A percentile compares a stretch with the other conserved stretches of the same genome.
Conservation (phyloP, 2,329 filamentous ascomycete species). For the Fusarium longipes region DNA sequence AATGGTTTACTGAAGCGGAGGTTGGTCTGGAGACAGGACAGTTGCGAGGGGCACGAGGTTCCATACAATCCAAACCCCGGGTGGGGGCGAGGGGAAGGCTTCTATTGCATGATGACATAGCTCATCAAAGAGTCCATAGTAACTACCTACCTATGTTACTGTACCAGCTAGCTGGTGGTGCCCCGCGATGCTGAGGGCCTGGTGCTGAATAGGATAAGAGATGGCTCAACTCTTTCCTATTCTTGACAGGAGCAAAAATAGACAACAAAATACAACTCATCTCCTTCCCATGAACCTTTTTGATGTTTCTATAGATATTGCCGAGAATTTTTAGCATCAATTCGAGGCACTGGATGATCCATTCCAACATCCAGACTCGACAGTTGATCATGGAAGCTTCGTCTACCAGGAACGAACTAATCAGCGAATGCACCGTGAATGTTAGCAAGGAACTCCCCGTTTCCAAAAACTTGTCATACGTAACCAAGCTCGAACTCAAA, state of each 20-base stretch:
- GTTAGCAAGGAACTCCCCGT: conserved; percentile 17
- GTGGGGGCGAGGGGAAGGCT: conserved; percentile 20
- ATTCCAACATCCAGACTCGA: conserved; percentile 16
- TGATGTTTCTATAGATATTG: no score
- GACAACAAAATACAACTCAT: not conserved
- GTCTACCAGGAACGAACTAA: not conserved
- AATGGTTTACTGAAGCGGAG: conserved; percentile 34
- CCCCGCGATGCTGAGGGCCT: conserved; percentile 28
- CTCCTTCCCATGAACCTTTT: not conserved
- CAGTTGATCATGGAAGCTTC: conserved; percentile 18
- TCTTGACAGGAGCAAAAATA: not conserved
- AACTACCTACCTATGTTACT: not conserved
- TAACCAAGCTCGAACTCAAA: not conserved
- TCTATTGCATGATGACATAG: conserved; percentile 40
- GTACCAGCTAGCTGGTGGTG: no score
- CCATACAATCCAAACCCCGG: conserved; percentile 6
- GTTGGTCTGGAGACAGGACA: conserved; percentile 34
- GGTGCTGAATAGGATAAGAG: not conserved
- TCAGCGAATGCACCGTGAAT: conserved; percentile 11
- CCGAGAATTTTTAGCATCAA: no score
- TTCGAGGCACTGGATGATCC: conserved; percentile 15
- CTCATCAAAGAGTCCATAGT: no score
- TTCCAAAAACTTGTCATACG: not conserved
- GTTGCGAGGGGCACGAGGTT: conserved; percentile 40
- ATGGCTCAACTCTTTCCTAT: not conserved